Evolutionary conservation across 371 early-diverging fungal species (phyloP).

Genomic region (Mucor ambiguus): DNA sequence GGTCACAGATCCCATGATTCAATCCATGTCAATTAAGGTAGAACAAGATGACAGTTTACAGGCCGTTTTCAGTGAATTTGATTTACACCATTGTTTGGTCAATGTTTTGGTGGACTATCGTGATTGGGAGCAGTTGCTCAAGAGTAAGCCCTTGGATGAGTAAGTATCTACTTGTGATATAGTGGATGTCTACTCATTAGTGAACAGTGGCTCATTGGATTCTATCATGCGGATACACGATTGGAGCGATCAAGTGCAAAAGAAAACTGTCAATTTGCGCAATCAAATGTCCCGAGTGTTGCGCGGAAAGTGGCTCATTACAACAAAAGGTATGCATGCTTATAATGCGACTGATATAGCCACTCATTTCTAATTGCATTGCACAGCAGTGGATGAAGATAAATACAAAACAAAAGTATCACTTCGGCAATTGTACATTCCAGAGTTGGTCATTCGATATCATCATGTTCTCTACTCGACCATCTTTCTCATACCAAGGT

Average conservation of each 20-base stretch:
- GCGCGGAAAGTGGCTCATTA: conserved; percentile 18
- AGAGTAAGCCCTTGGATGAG: conserved; percentile 4
- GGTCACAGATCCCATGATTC: background rate
- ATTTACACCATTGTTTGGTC: conserved; percentile 8
- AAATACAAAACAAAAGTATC: conserved; percentile 8
- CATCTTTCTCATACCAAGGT: conserved; percentile 8
- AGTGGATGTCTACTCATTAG: background rate
- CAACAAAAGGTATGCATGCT: conserved; percentile 7
- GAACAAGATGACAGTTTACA: background rate
- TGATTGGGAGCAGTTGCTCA: conserved; percentile 3
- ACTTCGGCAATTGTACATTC: conserved; percentile 11
- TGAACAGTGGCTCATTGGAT: conserved; percentile 10
- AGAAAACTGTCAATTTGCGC: conserved; percentile 3
- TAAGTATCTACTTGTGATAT: background rate
- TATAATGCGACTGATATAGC: background rate
- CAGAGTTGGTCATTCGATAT: conserved; percentile 21
- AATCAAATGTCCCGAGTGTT: conserved; percentile 7
- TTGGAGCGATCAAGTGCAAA: conserved; percentile 12
- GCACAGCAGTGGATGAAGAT: background rate
- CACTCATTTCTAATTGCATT: background rate
- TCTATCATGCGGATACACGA: background rate
- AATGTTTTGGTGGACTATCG: background rate
- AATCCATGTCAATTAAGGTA: background rate
- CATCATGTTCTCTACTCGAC: conserved; percentile 11
- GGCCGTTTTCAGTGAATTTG: background rate